phyloP scores from a whole-genome alignment of 108 stramenopile species.

The Stephanodiscus triporus region DNA sequence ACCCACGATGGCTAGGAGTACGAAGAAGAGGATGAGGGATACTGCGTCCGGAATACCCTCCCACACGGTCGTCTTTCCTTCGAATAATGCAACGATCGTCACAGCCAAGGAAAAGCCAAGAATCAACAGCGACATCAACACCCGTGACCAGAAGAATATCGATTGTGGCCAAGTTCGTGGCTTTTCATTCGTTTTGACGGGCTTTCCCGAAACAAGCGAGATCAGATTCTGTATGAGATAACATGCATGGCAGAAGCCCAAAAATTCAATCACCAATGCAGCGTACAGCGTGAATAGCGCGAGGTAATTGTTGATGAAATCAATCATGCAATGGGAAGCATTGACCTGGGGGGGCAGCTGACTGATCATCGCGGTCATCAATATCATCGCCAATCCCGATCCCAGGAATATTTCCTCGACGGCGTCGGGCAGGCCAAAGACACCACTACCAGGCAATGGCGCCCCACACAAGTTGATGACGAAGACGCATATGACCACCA shows the following conservation, averaged over 20 bases:
- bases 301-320: conserved; percentile 80
- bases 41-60: conserved; percentile 52
- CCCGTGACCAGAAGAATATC: conserved; percentile 58
- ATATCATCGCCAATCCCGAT: conserved; percentile 65
- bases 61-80: conserved; percentile 76
- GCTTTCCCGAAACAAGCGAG: conserved; percentile 48
- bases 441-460: conserved; percentile 30
- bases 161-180: conserved; percentile 36
- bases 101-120: conserved; percentile 62
- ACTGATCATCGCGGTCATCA: conserved; percentile 64
- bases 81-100: conserved; percentile 49
- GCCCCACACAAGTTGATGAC: conserved; percentile 57
- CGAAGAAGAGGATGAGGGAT: conserved; percentile 56
- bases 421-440: conserved; percentile 34
- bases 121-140: conserved; percentile 50
- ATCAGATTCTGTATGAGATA: conserved; percentile 68
- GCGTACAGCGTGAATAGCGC: conserved; percentile 63
- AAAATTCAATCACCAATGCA: conserved; percentile 64
- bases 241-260: conserved; percentile 71
- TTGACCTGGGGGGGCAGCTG: conserved; percentile 76
- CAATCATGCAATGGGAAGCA: conserved; percentile 71
- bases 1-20: conserved; percentile 64
- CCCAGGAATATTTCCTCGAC: conserved; percentile 55
- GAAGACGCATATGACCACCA: conserved; percentile 69
- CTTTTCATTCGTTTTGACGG: conserved; percentile 59